Percentiles rank a stretch among this genome's conserved stretches.
Evolutionary conservation across 768 basidiomycete species (phyloP).

Genomic region (Lactarius trivialis): DNA sequence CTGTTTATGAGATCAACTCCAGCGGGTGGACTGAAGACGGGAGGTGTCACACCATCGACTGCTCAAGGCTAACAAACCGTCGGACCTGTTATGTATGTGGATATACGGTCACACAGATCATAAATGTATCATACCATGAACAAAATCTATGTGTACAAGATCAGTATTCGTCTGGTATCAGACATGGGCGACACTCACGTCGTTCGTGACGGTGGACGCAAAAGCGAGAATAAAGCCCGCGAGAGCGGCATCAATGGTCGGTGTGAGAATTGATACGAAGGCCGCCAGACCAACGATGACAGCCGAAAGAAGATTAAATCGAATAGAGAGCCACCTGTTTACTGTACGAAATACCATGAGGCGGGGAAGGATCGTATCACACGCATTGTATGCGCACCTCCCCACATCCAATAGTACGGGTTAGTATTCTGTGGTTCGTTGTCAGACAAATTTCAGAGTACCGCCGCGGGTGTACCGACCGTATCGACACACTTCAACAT

Average conservation of each 20-base stretch:
- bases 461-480: constrained; percentile 35
- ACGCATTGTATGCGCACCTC: constrained; percentile 38
- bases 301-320: constrained; percentile 78
- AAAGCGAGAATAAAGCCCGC: constrained; percentile 88
- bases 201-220: constrained; percentile 65
- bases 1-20: constrained; percentile 32
- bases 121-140: constrained; percentile 3
- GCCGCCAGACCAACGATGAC: constrained; percentile 69
- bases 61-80: constrained; percentile 82
- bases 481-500: constrained; percentile 81
- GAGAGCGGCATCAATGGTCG: constrained; percentile 68
- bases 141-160: constrained; percentile 33
- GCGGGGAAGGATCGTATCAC: neutral
- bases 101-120: constrained; percentile 3
- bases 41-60: constrained; percentile 65
- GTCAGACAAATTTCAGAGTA: neutral
- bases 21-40: neutral
- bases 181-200: constrained; percentile 37
- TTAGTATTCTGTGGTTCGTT: constrained; percentile 42
- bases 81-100: constrained; percentile 41
- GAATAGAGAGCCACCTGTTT: constrained; percentile 84
- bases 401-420: constrained; percentile 91
- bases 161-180: constrained; percentile 22
- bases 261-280: constrained; percentile 57
- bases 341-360: constrained; percentile 38